Conservation (phyloP, 192 early-diverging fungal genomes). For the Gigaspora rosea region DNA sequence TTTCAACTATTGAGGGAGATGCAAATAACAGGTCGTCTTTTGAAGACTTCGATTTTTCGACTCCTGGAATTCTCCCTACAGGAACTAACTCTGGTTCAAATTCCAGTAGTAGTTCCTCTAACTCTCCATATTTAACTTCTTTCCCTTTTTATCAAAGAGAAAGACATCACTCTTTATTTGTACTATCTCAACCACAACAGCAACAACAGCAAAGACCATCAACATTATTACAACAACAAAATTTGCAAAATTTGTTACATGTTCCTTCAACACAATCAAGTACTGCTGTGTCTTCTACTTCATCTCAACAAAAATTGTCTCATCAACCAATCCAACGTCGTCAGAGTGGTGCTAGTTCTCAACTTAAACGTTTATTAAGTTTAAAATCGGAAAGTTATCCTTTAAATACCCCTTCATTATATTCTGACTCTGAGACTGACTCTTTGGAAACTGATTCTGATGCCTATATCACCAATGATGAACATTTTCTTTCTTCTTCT, state of each 20-base stretch:
- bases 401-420: background rate
- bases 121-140: constrained; percentile 2
- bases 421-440: constrained; percentile 33
- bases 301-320: constrained; percentile 14
- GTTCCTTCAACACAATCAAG: background rate
- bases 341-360: constrained; percentile 27
- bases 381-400: constrained; percentile 30
- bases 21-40: constrained; percentile 22
- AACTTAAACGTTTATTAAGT: constrained; percentile 23
- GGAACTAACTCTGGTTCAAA: constrained; percentile 19
- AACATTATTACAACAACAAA: background rate
- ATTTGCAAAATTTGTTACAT: background rate
- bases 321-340: constrained; percentile 7
- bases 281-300: background rate
- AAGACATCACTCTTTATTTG: constrained; percentile 31
- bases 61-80: constrained; percentile 4
- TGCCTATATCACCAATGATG: constrained; percentile 26
- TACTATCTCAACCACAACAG: background rate
- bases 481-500: constrained; percentile 21
- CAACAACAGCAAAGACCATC: background rate
- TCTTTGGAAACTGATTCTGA: constrained; percentile 30
- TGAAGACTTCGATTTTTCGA: constrained; percentile 29
- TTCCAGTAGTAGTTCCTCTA: constrained; percentile 21
- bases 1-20: constrained; percentile 22
- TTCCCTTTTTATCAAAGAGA: constrained; percentile 21